Conservation (phyloP, 108 stramenopile species). For the Epipyxis sp. region DNA sequence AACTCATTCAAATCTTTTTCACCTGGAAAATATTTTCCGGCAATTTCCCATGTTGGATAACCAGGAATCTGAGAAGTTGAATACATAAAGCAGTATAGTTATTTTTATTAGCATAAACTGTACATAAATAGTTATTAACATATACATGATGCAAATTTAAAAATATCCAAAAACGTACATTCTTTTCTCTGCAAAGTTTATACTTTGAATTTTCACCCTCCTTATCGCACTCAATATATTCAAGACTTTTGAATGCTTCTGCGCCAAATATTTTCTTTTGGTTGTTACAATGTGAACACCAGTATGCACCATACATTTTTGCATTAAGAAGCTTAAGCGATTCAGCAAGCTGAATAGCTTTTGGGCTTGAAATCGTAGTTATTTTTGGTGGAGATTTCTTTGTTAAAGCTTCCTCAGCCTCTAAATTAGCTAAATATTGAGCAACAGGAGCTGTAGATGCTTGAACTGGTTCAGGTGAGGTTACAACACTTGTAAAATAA, state of each 20-base stretch:
- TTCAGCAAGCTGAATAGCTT: conserved; percentile 62
- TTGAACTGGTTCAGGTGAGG: neutral
- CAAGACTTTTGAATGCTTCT: conserved; percentile 70
- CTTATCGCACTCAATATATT: conserved; percentile 78
- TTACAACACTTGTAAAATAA: conserved; percentile 31
- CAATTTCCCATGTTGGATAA: conserved; percentile 94
- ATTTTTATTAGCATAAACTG: too few species aligned
- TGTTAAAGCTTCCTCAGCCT: conserved; percentile 33
- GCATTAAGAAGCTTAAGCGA: conserved; percentile 66
- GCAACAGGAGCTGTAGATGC: conserved; percentile 10
- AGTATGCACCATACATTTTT: conserved; percentile 86
- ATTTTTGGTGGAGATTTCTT: conserved; percentile 67
- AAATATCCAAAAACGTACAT: conserved; percentile 54
- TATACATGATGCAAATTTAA: too few species aligned
- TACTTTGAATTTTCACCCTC: conserved; percentile 68
- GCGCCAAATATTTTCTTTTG: conserved; percentile 68
- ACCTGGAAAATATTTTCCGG: conserved; percentile 82
- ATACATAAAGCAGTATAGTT: neutral
- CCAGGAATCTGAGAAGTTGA: conserved; percentile 74
- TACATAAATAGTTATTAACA: too few species aligned
- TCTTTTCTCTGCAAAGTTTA: conserved; percentile 2
- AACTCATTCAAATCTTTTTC: conserved; percentile 82
- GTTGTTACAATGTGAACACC: conserved; percentile 90
- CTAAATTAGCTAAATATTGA: neutral
- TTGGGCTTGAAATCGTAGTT: conserved; percentile 61